Conservation (phyloP, 768 basidiomycete species). For the Suillus paluster region DNA sequence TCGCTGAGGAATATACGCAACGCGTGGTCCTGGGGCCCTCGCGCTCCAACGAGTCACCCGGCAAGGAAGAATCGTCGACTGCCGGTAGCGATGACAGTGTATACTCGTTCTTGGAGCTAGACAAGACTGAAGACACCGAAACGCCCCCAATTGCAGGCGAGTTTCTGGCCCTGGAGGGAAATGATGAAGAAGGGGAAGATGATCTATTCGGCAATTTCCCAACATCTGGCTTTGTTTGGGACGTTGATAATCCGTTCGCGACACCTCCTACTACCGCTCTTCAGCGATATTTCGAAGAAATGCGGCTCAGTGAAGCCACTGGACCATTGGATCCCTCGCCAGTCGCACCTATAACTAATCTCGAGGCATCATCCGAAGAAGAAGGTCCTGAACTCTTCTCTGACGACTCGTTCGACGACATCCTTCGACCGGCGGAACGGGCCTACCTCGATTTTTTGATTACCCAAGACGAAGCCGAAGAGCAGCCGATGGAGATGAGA, state of each 20-base stretch:
- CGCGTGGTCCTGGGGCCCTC: slow-evolving; percentile 3
- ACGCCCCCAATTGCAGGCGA: slow-evolving; percentile 5
- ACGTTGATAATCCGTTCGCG: slow-evolving; percentile 15
- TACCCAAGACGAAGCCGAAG: slow-evolving; percentile 1
- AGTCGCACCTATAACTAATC: not conserved
- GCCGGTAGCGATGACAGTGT: slow-evolving; percentile 2
- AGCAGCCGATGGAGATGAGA: not conserved
- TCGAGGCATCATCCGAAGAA: not conserved
- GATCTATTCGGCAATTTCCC: not conserved
- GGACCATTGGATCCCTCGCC: not conserved
- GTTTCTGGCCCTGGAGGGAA: not conserved
- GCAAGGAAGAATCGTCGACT: slow-evolving; percentile 1
- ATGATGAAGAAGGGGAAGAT: slow-evolving; percentile 1
- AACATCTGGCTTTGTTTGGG: slow-evolving; percentile 19
- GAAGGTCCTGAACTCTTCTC: not conserved
- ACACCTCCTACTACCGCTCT: slow-evolving; percentile 2
- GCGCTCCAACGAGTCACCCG: not conserved
- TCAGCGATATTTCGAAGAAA: slow-evolving; percentile 1
- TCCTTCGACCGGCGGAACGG: not conserved
- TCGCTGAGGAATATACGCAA: not conserved
- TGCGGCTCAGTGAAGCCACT: not conserved
- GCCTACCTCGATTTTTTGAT: slow-evolving; percentile 5
- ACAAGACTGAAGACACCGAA: not conserved
- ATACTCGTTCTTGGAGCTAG: slow-evolving; percentile 7
- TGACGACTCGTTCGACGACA: not conserved